Evolutionary conservation across 2,329 filamentous ascomycete genomes (phyloP), one percentile per base, ranked within the genome.

Genomic region (Colletotrichum cereale): DNA sequence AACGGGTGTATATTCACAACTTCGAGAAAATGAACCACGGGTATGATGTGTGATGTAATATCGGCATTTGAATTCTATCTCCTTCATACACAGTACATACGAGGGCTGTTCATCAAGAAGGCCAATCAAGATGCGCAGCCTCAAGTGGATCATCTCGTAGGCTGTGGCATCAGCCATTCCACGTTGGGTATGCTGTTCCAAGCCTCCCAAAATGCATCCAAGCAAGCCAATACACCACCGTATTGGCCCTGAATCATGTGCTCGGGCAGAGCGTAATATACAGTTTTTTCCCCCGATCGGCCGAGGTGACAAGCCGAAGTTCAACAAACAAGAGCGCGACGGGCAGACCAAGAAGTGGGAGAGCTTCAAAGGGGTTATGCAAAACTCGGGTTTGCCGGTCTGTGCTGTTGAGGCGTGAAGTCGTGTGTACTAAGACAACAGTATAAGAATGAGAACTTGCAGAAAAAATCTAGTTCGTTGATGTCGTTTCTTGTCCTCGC

Each of bases 61-160:
- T 72, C 53, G 60, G 69, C 60, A 66, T 42, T 62, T 72, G 60
- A 68, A 72, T 65, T 66, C 70, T 67, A 62, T 74, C 71, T 73
- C 71, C 70, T 73, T 74, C 73, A 73, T 74, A 74, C 71, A 73
- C 61, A 74, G 44, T 74, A 74, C 73, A 74, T 67, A 60, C 60
- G 62, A 72, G 38, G 62, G 68, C 61, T 63, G 40, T 44, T 73
- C 58, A 67, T 63, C 68, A 68, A 31, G 63, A 47, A 31, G 40
- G 63, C 40, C 63, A 42, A 55, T 56, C 62, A 48, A 63, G 57
- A 67, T 73, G 36, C 48, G 55, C 56, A 65, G 62, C 56, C 69
- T 65, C 56, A 58, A 14, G 60, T 56, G 63, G 48, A 67, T 57
- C 64, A 69, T 60, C 60, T 53, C 68, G 21, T 66, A 50, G 31